Percentiles rank a stretch among this genome's conserved stretches.
These are phyloP conservation scores for Botryosphaeria dothidea DNA, from an alignment of 2,329 filamentous ascomycete species.

Conservation along the genomic window DNA sequence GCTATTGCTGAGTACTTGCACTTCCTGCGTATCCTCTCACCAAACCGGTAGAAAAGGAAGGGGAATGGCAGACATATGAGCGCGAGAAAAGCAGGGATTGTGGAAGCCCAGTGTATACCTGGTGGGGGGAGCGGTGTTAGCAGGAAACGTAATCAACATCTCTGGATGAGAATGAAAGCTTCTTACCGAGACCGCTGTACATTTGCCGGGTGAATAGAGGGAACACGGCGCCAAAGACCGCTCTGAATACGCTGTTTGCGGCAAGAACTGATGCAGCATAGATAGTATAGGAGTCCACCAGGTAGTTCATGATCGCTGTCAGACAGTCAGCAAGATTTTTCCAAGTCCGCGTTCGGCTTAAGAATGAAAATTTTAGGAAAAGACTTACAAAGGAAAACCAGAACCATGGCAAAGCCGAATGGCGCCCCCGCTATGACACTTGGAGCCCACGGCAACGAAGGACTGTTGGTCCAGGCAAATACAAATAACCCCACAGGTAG, in stretches of 20 bases:
- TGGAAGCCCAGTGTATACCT: conserved; percentile 75
- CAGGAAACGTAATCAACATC: too few species aligned
- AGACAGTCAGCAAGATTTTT: rapidly evolving
- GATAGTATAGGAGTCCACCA: conserved; percentile 61
- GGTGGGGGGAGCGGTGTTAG: not conserved
- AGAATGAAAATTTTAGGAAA: too few species aligned
- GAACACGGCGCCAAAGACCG: conserved; percentile 74
- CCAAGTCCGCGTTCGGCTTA: too few species aligned
- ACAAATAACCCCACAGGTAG: conserved; percentile 79
- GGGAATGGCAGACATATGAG: conserved; percentile 72
- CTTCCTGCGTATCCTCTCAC: conserved; percentile 60
- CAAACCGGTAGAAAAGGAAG: conserved; percentile 75
- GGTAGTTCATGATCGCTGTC: conserved; percentile 39
- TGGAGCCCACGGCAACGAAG: conserved; percentile 60
- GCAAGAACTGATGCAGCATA: conserved; percentile 76
- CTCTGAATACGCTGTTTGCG: conserved; percentile 77
- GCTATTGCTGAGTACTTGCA: conserved; percentile 72
- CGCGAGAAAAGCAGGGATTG: conserved; percentile 72
- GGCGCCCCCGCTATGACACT: conserved; percentile 53
- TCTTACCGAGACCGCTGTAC: conserved; percentile 39
- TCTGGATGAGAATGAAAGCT: too few species aligned
- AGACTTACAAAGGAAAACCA: conserved; percentile 58
- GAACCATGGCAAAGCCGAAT: conserved; percentile 61
- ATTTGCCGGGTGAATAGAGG: conserved; percentile 75
- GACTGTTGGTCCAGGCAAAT: conserved; percentile 70